These are phyloP conservation scores for Schizochytrium sp. DNA, from an alignment of 108 stramenopile species.

Conservation along the genomic window DNA sequence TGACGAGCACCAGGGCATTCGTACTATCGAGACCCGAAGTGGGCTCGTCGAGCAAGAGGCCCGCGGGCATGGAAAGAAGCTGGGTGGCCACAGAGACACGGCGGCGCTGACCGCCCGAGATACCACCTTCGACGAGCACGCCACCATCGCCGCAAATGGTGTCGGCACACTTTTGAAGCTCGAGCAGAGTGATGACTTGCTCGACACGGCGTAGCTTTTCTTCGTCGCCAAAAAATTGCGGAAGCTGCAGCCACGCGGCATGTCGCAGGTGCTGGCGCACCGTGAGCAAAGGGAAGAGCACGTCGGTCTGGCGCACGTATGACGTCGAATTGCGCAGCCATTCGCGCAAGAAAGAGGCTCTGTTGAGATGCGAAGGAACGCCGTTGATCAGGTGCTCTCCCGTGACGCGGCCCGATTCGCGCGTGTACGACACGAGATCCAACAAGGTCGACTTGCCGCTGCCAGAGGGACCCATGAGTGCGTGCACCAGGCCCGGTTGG, in stretches of 20 bases:
- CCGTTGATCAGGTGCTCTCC: neutral
- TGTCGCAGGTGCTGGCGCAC: slow-evolving; percentile 4
- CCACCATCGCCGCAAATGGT: neutral
- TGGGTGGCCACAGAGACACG: slow-evolving; percentile 43
- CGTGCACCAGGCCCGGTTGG: neutral
- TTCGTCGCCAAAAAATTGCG: neutral
- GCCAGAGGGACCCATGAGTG: neutral
- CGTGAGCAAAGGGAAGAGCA: neutral
- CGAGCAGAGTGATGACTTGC: neutral
- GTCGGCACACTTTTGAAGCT: neutral
- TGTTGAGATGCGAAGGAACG: neutral
- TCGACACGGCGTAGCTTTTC: neutral
- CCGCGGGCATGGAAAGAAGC: slow-evolving; percentile 38
- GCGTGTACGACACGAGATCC: neutral
- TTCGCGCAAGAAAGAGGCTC: neutral
- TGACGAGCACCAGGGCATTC: slow-evolving; percentile 56
- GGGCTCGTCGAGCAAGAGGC: slow-evolving; percentile 47
- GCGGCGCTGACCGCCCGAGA: slow-evolving; percentile 45
- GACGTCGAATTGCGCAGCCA: neutral
- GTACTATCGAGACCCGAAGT: slow-evolving; percentile 48
- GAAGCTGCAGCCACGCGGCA: slow-evolving; percentile 3
- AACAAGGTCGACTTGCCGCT: neutral
- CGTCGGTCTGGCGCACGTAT: neutral
- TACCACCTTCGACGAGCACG: slow-evolving; percentile 17
- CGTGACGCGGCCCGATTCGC: neutral